Evolutionary conservation across 345 rosid genomes (phyloP).

Genomic region (Brassica carinata): DNA sequence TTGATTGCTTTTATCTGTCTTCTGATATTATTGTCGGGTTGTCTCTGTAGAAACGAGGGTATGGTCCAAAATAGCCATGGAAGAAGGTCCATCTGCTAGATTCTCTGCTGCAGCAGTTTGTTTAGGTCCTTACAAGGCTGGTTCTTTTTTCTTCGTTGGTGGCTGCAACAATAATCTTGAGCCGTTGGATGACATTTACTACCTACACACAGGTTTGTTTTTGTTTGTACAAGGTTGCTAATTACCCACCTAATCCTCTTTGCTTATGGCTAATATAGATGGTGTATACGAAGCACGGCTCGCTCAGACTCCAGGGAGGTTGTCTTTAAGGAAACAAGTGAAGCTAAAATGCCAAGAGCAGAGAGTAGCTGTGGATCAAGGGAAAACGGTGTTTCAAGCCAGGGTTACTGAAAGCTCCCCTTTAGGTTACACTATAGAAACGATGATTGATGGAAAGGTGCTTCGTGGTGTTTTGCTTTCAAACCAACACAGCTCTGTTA

Average conservation of each 20-base stretch:
- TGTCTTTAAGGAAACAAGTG: constrained; percentile 83
- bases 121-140: constrained; percentile 77
- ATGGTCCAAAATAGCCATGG: constrained; percentile 72
- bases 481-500: constrained; percentile 44
- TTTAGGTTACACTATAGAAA: constrained; percentile 75
- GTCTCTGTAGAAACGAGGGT: constrained; percentile 56
- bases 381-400: constrained; percentile 71
- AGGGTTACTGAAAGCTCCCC: constrained; percentile 62
- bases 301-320: constrained; percentile 55
- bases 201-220: constrained; percentile 74
- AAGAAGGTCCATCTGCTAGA: constrained; percentile 86
- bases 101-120: constrained; percentile 85
- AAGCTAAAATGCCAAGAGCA: constrained; percentile 79
- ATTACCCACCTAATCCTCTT: constrained; percentile 3
- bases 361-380: constrained; percentile 54
- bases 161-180: constrained; percentile 94
- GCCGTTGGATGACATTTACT: constrained; percentile 88
- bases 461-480: constrained; percentile 76
- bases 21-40: neutral
- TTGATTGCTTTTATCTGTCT: neutral
- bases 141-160: constrained; percentile 72
- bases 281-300: constrained; percentile 40
- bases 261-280: constrained; percentile 44
- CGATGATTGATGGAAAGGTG: constrained; percentile 82
- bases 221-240: neutral